A percentile compares a stretch with the other conserved stretches of the same genome.
phyloP scores from a whole-genome alignment of 177 flowering plant genomes.

The Tripterygium wilfordii region DNA sequence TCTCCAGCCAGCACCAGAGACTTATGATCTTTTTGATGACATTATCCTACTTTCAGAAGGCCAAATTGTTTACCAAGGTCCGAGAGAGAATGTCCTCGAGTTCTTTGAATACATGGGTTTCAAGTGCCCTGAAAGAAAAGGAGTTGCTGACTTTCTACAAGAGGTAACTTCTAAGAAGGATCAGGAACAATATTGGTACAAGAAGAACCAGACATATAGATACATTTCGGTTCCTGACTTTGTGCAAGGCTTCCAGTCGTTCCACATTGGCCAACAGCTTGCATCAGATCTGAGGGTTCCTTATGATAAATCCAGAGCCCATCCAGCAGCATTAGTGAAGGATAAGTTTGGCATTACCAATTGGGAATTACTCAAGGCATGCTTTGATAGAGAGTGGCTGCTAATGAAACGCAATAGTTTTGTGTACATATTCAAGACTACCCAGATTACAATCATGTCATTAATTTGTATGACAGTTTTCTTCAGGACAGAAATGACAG shows the following conservation, averaged over 20 bases:
- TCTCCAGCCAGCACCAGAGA: slow-evolving; percentile 61
- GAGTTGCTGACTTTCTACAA: slow-evolving; percentile 58
- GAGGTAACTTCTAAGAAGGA: slow-evolving; percentile 63
- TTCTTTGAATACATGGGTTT: slow-evolving; percentile 54
- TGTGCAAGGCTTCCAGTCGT: slow-evolving; percentile 28
- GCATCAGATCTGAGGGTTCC: slow-evolving; percentile 33
- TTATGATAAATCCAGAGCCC: slow-evolving; percentile 34
- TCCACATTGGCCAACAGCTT: slow-evolving; percentile 34
- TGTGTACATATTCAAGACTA: slow-evolving; percentile 40
- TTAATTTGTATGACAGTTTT: slow-evolving; percentile 40
- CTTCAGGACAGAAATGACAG: slow-evolving; percentile 45
- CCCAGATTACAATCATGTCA: slow-evolving; percentile 45
- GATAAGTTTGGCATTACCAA: slow-evolving; percentile 46
- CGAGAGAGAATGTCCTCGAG: slow-evolving; percentile 39
- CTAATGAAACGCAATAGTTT: slow-evolving; percentile 45
- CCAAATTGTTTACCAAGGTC: slow-evolving; percentile 56
- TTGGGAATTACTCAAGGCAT: slow-evolving; percentile 48
- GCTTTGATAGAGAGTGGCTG: slow-evolving; percentile 50
- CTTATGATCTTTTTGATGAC: slow-evolving; percentile 55
- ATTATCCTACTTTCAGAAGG: slow-evolving; percentile 55
- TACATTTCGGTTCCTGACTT: slow-evolving; percentile 41
- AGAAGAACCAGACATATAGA: slow-evolving; percentile 26
- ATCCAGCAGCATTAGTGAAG: slow-evolving; percentile 43
- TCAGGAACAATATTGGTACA: slow-evolving; percentile 53
- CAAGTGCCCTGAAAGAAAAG: slow-evolving; percentile 58